Conservation (phyloP, 2,329 filamentous ascomycete species). For the Delphinella strobiligena region DNA sequence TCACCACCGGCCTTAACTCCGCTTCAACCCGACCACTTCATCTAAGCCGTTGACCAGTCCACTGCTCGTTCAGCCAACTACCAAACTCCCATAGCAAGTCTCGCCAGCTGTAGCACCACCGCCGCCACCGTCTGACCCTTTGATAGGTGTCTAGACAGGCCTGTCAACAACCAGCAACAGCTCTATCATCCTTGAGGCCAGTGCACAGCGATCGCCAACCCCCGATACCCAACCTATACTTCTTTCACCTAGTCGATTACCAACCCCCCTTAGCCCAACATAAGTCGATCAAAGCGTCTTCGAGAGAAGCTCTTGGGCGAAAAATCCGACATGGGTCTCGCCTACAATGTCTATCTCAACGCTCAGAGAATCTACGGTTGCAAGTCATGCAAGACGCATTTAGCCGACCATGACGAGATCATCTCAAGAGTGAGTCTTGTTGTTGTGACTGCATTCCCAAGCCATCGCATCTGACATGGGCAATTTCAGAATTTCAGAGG, state of each 20-base stretch:
- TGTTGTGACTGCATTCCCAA: neutral
- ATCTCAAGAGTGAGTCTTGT: constrained; percentile 63
- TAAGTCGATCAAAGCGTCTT: neutral
- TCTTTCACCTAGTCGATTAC: no score
- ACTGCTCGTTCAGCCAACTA: no score
- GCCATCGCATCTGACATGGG: constrained; percentile 3
- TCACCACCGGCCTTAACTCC: constrained; percentile 3
- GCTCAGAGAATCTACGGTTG: constrained; percentile 14
- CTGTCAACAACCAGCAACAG: no score
- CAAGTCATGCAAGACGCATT: constrained; percentile 89
- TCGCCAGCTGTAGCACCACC: no score
- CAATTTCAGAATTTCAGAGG: constrained; percentile 77
- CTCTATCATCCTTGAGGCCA: no score
- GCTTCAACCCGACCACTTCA: constrained; percentile 4
- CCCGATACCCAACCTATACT: no score
- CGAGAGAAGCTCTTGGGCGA: neutral
- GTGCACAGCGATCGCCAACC: no score
- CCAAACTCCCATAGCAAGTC: neutral
- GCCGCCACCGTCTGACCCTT: no score
- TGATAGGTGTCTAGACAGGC: no score
- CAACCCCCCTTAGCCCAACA: no score
- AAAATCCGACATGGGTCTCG: constrained; percentile 11
- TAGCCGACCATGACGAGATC: constrained; percentile 91
- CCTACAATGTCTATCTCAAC: constrained; percentile 15
- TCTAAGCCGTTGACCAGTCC: no score